A percentile compares a stretch with the other conserved stretches of the same genome.
Evolutionary conservation across 345 rosid genomes (phyloP).

Genomic region (Populus davidiana): DNA sequence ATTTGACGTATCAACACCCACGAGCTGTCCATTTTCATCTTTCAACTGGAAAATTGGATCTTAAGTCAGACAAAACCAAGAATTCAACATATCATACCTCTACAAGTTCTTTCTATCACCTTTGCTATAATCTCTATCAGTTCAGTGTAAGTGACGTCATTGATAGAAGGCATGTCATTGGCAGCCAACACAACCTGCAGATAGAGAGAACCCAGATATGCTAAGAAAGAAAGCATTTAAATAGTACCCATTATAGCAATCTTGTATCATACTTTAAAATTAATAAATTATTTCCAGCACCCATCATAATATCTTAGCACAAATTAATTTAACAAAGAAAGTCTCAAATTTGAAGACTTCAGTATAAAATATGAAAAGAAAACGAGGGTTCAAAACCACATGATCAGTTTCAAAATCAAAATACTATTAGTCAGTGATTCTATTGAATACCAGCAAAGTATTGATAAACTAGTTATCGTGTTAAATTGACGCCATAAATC

Average conservation of each 20-base stretch:
- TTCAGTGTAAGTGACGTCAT: slow-evolving; percentile 87
- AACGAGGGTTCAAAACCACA: not conserved
- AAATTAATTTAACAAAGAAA: not conserved
- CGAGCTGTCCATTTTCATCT: slow-evolving; percentile 71
- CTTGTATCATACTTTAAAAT: not conserved
- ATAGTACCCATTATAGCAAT: not conserved
- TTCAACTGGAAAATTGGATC: slow-evolving; percentile 54
- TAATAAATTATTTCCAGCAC: not conserved
- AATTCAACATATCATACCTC: slow-evolving; percentile 5
- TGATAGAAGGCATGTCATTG: slow-evolving; percentile 95
- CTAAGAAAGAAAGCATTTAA: not conserved
- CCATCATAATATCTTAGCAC: not conserved
- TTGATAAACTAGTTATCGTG: not conserved
- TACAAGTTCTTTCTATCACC: slow-evolving; percentile 38
- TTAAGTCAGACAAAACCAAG: slow-evolving; percentile 27
- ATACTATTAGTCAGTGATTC: not conserved
- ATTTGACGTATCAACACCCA: slow-evolving; percentile 80
- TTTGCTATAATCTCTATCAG: slow-evolving; percentile 74
- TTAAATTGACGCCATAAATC: not conserved
- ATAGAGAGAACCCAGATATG: no score
- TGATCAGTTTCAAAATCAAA: not conserved
- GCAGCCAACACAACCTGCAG: slow-evolving; percentile 94
- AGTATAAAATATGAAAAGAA: not conserved
- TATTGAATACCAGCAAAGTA: not conserved
- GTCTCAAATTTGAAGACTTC: not conserved